phyloP scores from a whole-genome alignment of 495 filamentous ascomycete genomes.

The Aspergillus panamensis region DNA sequence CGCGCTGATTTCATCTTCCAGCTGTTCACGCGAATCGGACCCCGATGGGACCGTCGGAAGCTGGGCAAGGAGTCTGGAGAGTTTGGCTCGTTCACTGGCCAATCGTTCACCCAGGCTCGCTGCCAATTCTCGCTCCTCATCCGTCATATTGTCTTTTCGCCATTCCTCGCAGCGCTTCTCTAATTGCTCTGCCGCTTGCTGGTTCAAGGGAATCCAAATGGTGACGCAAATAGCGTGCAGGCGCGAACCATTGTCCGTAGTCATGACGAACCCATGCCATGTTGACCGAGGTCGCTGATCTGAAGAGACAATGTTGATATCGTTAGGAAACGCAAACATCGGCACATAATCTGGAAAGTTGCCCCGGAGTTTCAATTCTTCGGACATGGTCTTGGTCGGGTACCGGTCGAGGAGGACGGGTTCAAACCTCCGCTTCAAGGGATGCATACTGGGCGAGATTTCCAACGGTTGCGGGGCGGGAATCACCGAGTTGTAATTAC shows the following conservation, averaged over 20 bases:
- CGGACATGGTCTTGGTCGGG: conserved; percentile 76
- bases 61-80: conserved; percentile 80
- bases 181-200: conserved; percentile 76
- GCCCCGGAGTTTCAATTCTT: conserved; percentile 75
- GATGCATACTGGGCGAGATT: conserved; percentile 89
- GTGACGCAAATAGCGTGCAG: conserved; percentile 90
- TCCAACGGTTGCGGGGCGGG: conserved; percentile 88
- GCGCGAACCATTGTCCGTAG: conserved; percentile 82
- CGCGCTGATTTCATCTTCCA: conserved; percentile 92
- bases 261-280: conserved; percentile 99
- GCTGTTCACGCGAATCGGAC: conserved; percentile 70
- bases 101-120: conserved; percentile 88
- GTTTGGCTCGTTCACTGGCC: conserved; percentile 82
- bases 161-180: conserved; percentile 92
- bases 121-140: conserved; percentile 90
- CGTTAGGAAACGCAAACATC: conserved; percentile 99
- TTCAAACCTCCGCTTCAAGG: conserved; percentile 88
- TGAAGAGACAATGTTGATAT: conserved; percentile 92
- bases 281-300: conserved; percentile 90
- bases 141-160: conserved; percentile 92
- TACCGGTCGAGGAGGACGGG: conserved; percentile 92
- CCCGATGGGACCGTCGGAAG: conserved; percentile 77
- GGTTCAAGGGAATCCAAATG: conserved; percentile 85
- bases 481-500: conserved; percentile 98
- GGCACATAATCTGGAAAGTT: conserved; percentile 95